A percentile compares a stretch with the other conserved stretches of the same genome.
Evolutionary conservation across 2,329 filamentous ascomycete species (phyloP).

Genomic region (Fusarium penzigii): DNA sequence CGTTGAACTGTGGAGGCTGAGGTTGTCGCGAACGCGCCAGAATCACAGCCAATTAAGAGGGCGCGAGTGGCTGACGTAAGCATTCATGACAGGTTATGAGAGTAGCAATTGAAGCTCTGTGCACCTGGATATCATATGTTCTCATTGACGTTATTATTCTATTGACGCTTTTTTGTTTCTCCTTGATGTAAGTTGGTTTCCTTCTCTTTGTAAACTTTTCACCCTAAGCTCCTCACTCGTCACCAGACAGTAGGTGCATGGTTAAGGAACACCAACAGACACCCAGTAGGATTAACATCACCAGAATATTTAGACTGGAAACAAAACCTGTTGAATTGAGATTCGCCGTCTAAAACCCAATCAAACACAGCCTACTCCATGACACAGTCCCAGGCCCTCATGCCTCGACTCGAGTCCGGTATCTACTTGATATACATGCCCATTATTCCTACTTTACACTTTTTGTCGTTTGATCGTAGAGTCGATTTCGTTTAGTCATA

Average conservation of each 20-base stretch:
- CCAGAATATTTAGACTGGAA: no score
- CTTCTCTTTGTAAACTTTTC: no score
- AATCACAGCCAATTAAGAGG: background rate
- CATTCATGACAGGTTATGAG: background rate
- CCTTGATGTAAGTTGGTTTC: no score
- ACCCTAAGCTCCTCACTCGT: no score
- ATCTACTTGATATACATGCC: slow-evolving; percentile 32
- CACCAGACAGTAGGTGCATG: no score
- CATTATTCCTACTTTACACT: slow-evolving; percentile 29
- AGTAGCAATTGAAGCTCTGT: background rate
- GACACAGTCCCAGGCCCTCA: slow-evolving; percentile 9
- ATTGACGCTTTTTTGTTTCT: no score
- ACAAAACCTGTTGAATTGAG: slow-evolving; percentile 17
- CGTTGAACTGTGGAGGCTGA: background rate
- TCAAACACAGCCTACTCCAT: slow-evolving; percentile 4
- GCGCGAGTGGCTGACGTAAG: background rate
- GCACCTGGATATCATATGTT: background rate
- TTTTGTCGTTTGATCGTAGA: slow-evolving; percentile 9
- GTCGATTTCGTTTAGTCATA: slow-evolving; percentile 19
- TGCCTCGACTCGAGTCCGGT: slow-evolving; percentile 16
- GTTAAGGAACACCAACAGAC: no score
- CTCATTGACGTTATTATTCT: no score
- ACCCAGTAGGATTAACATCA: no score
- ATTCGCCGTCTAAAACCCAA: slow-evolving; percentile 24
- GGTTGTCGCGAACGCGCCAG: background rate